A percentile compares a stretch with the other conserved stretches of the same genome.
Conservation (phyloP, 441 rosid genomes). For the Populus trichocarpa region DNA sequence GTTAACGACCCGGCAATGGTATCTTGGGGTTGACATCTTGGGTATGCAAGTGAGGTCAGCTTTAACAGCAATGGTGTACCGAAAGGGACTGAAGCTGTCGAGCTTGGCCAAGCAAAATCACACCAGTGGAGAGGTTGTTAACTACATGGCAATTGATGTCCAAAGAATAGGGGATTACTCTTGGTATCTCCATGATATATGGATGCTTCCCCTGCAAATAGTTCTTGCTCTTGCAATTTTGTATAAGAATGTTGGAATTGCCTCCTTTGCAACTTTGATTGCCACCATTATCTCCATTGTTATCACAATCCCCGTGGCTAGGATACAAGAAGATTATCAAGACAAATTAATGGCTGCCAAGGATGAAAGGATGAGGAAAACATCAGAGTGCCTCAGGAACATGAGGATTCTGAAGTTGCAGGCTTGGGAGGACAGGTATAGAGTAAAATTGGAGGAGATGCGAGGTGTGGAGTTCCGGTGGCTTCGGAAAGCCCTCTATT, state of each 20-base stretch:
- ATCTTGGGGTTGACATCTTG: conserved; percentile 96
- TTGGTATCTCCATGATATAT: conserved; percentile 98
- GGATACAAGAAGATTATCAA: conserved; percentile 92
- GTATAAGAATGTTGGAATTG: conserved; percentile 93
- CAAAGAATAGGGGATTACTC: conserved; percentile 97
- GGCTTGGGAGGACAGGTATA: conserved; percentile 98
- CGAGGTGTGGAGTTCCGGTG: conserved; percentile 85
- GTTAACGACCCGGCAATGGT: conserved; percentile 94
- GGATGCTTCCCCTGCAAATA: conserved; percentile 99
- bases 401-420: conserved; percentile 97
- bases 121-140: conserved; percentile 94
- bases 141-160: conserved; percentile 99
- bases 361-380: conserved; percentile 99
- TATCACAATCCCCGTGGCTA: conserved; percentile 82
- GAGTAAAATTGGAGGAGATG: conserved; percentile 81
- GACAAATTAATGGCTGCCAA: conserved; percentile 95
- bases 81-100: conserved; percentile 84
- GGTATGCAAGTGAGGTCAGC: conserved; percentile 99
- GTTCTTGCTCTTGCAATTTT: conserved; percentile 93
- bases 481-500: conserved; percentile 95
- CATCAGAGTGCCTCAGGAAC: conserved; percentile 97
- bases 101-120: conserved; percentile 87
- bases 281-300: conserved; percentile 86
- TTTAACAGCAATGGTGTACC: conserved; percentile 93
- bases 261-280: conserved; percentile 80